A percentile compares a stretch with the other conserved stretches of the same genome.
Conservation (phyloP, 2,329 filamentous ascomycete genomes). For the Teratosphaeria epicoccoides region DNA sequence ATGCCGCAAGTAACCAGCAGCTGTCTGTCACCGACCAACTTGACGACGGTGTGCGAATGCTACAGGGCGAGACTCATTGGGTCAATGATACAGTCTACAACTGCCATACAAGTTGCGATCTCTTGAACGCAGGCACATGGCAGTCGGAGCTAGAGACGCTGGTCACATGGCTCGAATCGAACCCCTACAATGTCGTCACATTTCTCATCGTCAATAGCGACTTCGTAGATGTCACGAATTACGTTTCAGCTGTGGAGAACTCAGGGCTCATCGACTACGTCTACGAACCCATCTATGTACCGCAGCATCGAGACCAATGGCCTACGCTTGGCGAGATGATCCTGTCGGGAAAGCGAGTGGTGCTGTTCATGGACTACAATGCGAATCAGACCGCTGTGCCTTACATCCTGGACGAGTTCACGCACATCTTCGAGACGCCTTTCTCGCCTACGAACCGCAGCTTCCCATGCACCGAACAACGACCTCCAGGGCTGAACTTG, state of each 20-base stretch:
- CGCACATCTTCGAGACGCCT: constrained; percentile 81
- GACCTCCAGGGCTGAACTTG: constrained; percentile 56
- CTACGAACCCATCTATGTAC: constrained; percentile 60
- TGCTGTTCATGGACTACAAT: constrained; percentile 77
- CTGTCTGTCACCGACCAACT: constrained; percentile 59
- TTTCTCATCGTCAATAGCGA: constrained; percentile 78
- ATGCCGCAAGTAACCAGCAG: constrained; percentile 65
- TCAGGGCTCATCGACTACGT: constrained; percentile 63
- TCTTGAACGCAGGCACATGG: constrained; percentile 72
- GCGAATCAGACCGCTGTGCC: constrained; percentile 69
- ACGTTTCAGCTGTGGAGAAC: constrained; percentile 56
- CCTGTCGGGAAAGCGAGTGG: constrained; percentile 51
- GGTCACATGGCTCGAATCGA: constrained; percentile 57
- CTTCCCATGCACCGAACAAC: constrained; percentile 71
- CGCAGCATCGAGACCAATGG: constrained; percentile 67
- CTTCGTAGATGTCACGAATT: constrained; percentile 55
- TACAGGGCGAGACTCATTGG: constrained; percentile 50
- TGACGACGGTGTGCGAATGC: constrained; percentile 60
- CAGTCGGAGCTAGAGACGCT: constrained; percentile 61
- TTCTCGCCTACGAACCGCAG: constrained; percentile 59
- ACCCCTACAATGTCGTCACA: constrained; percentile 82
- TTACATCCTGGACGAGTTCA: constrained; percentile 80
- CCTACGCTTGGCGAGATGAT: constrained; percentile 73
- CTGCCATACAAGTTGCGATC: constrained; percentile 74
- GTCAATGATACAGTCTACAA: constrained; percentile 56